phyloP scores from a whole-genome alignment of 768 basidiomycete genomes.

The Hericium rajendrae region DNA sequence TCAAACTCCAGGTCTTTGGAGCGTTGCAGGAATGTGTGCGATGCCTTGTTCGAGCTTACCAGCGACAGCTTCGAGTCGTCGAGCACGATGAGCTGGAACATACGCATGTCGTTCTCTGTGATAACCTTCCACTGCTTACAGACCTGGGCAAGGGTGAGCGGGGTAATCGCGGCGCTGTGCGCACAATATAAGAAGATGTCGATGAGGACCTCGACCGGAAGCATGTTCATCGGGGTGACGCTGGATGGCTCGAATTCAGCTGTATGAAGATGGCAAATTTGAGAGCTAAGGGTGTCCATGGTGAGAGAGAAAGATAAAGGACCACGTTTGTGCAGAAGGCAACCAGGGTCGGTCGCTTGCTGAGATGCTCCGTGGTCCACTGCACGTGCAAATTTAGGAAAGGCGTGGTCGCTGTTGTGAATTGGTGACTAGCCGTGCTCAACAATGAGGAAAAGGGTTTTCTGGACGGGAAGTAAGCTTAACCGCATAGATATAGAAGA shows the following conservation, averaged over 20 bases:
- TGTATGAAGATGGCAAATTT: neutral
- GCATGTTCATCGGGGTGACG: slow-evolving; percentile 14
- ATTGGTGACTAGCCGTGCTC: neutral
- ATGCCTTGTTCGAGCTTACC: slow-evolving; percentile 35
- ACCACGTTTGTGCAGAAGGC: no score
- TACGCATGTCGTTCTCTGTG: slow-evolving; percentile 39
- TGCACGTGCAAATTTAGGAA: no score
- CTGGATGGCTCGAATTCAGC: neutral
- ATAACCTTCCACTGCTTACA: slow-evolving; percentile 52
- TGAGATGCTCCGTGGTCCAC: no score
- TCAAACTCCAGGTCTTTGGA: slow-evolving; percentile 47
- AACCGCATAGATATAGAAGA: no score
- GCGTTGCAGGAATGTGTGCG: slow-evolving; percentile 41
- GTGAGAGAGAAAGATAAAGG: neutral
- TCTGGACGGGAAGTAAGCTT: no score
- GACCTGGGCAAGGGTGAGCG: slow-evolving; percentile 41
- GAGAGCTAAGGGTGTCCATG: neutral
- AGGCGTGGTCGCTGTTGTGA: neutral
- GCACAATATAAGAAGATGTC: slow-evolving; percentile 43
- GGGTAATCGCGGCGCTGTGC: slow-evolving; percentile 28
- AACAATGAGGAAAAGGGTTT: no score
- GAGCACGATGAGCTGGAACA: slow-evolving; percentile 54
- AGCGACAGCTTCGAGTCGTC: slow-evolving; percentile 30
- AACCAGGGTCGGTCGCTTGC: no score
- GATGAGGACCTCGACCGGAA: slow-evolving; percentile 56